These are phyloP conservation scores for Ilex asprella DNA, from an alignment of 257 asterid genomes.

Conservation along the genomic window DNA sequence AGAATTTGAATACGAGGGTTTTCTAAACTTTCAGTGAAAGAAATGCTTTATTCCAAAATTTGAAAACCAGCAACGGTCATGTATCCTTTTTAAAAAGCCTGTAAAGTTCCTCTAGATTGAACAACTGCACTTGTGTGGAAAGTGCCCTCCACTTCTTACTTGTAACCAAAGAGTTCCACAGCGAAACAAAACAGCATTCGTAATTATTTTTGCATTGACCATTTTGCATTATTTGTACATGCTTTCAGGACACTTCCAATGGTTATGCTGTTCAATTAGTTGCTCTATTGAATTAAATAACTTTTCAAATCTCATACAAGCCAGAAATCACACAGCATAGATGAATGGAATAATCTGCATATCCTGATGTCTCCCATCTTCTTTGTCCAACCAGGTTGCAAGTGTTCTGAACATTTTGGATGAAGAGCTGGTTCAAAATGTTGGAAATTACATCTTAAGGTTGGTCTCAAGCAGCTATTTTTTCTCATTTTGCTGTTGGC, in stretches of 20 bases:
- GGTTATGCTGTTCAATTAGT: too few relatives aligned
- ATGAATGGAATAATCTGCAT: not conserved
- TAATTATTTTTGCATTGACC: too few relatives aligned
- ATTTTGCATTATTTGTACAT: too few relatives aligned
- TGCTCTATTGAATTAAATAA: not conserved
- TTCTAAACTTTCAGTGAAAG: not conserved
- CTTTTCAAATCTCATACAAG: too few relatives aligned
- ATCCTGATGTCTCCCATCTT: not conserved
- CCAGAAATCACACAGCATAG: too few relatives aligned
- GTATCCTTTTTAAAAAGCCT: too few relatives aligned
- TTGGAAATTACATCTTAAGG: slow-evolving; percentile 54
- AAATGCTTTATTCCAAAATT: not conserved
- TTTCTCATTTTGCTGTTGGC: not conserved
- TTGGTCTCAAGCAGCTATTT: slow-evolving; percentile 4
- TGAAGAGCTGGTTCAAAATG: slow-evolving; percentile 54
- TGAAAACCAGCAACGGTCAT: too few relatives aligned
- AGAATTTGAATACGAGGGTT: not conserved
- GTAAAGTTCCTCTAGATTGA: not conserved
- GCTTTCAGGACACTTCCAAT: too few relatives aligned
- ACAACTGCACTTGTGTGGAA: too few relatives aligned
- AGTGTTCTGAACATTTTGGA: slow-evolving; percentile 84
- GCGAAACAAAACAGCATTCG: too few relatives aligned
- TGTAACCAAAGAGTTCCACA: too few relatives aligned
- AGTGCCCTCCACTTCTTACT: too few relatives aligned
- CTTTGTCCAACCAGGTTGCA: slow-evolving; percentile 59